Base-by-base conservation (phyloP, 2,329 filamentous ascomycete genomes). In the Westerdykella ornata region DNA sequence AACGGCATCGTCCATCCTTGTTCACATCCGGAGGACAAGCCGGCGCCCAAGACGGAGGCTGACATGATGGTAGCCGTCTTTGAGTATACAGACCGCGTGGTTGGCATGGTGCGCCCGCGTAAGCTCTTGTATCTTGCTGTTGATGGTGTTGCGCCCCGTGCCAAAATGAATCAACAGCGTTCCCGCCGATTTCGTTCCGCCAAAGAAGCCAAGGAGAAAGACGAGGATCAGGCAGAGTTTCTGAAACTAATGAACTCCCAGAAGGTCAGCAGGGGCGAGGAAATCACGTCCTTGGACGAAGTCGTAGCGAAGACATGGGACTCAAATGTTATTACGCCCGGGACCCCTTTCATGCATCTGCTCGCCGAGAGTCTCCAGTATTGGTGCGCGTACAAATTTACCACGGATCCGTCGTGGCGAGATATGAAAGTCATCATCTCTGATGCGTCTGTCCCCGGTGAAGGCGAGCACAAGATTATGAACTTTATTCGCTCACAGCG, bases 1-100 rank as follows among this genome's bases (percentile, higher is more conserved):
- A 98, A 98, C 68, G 94, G 92, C 64, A 98, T 98, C 53, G 92
- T 98, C 29, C 92, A 98, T 72, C 94, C 94, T 22, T 98, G 92
- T 71, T 95, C 90, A 35, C 92, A 98, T 70, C 92, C 92, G 1
- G 92, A 98, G 66, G 90, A 97, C 60, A 81, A 81, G 48, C 88
- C 92, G 2, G 81, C 92, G 3, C 92, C 92, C 9, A 85, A 84
- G 59, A 90, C 92, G 46, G 92, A 98, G 71, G 88, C 94, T 65
- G 92, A 97, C 70, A 98, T 98, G 92, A 98, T 98, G 92, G 66
- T 96, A 56, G 94, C 94, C 62, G 82, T 98, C 47, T 98, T 98
- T 74, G 87, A 84, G 62, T 98, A 98, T 68, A 98, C 92, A n/a
- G 89, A 98, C 63, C 84, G 92, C 45, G 89, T 98, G 17, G 87